These are phyloP conservation scores for Colletotrichum sp. DNA, from an alignment of 2,329 filamentous ascomycete genomes.

Conservation along the genomic window DNA sequence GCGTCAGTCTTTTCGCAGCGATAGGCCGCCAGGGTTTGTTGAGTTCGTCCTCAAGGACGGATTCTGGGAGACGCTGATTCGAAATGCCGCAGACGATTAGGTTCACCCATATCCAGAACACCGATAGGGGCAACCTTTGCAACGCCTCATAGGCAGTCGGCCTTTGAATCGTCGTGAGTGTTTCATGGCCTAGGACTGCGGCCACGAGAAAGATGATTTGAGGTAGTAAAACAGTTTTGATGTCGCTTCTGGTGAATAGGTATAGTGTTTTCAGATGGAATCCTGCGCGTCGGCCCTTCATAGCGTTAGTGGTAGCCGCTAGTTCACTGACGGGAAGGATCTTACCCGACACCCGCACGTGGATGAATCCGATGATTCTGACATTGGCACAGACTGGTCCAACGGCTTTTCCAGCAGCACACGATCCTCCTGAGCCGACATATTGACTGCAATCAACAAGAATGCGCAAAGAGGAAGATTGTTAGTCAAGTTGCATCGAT, in stretches of 20 bases:
- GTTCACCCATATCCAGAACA: slow-evolving; percentile 31
- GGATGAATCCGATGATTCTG: background rate
- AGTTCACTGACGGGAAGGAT: background rate
- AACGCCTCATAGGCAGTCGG: background rate
- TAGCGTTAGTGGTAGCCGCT: background rate
- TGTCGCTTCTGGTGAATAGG: slow-evolving; percentile 36
- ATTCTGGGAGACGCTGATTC: slow-evolving; percentile 29
- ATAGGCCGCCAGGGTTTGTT: slow-evolving; percentile 38
- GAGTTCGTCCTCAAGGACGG: slow-evolving; percentile 29
- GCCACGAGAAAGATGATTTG: slow-evolving; percentile 31
- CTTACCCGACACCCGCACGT: background rate
- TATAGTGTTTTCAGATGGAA: slow-evolving; percentile 27
- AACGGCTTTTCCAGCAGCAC: background rate
- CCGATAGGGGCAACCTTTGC: background rate
- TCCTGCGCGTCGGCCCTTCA: background rate
- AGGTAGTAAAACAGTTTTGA: slow-evolving; percentile 35
- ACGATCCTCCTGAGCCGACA: background rate
- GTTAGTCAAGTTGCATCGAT: background rate
- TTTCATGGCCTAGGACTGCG: background rate
- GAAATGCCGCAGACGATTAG: slow-evolving; percentile 30
- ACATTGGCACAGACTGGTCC: background rate
- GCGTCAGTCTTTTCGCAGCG: slow-evolving; percentile 26
- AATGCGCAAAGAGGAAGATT: background rate
- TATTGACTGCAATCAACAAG: background rate
- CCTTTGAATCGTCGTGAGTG: background rate